Base-by-base conservation (phyloP, 768 basidiomycete species). In the Suillus cothurnatus region DNA sequence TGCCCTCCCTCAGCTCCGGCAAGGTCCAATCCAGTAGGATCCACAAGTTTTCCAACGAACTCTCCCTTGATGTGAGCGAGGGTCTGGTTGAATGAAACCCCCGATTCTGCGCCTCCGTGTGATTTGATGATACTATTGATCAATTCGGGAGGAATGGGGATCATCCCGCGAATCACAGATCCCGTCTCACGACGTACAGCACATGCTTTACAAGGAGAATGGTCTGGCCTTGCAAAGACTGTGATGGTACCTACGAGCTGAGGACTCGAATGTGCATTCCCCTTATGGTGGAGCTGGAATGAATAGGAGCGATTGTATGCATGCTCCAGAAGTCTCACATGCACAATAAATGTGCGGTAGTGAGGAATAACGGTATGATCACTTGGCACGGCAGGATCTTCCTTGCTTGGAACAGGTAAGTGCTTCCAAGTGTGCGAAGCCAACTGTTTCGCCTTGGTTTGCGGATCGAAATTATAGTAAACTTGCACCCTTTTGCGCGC, bases 171-270 rank as follows among this genome's bases (percentile, higher is more conserved):
- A 36, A 76, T 39, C 3, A 75, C 7, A 0, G 74, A 45, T 21
- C 61, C 64, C 0, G 52, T 55, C 8, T 61, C 62, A n/a, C 74
- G 71, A 15, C 74, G 70, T 9, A 41, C 15, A 19, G 63, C 66
- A 55, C 74, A 77, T 23, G 73, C 73, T 31, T n/a, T 66, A 61
- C 74, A 77, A 8, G 73, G 67, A 0, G 75, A 70, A 39, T 61
- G 61, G 61, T 68, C 66, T 23, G 70, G 63, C n/a, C 74, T 67
- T 23, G 70, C 58, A 34, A 75, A 76, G 17, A 75, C 74, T 8
- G 71, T 61, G 47, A 69, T 47, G 31, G 52, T 63, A 26, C 75
- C 73, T 4, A 75, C 50, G 11, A 72, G 61, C 32, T 68, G 62
- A 2, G 59, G 23, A 11, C 61, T 15, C 49, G 32, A 38, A 28